A percentile compares a stretch with the other conserved stretches of the same genome.
phyloP scores from a whole-genome alignment of 805 yeast genomes.

The Kodamaea sagamina region DNA sequence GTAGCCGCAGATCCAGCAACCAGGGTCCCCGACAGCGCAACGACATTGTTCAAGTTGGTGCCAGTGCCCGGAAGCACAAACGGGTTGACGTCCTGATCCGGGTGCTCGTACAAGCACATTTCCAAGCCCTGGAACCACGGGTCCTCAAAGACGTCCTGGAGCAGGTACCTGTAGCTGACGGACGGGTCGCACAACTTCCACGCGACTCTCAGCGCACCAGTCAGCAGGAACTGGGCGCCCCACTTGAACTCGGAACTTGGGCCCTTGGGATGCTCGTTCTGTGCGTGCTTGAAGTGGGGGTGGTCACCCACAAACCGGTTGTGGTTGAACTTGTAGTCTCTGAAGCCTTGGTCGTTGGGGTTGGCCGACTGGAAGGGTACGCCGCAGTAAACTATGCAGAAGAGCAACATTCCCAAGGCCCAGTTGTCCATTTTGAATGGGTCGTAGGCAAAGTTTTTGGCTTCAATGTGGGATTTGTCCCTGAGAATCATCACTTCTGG shows the following conservation, averaged over 20 bases:
- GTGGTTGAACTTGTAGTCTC: conserved; percentile 57
- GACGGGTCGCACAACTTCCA: conserved; percentile 76
- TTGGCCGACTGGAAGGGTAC: conserved; percentile 61
- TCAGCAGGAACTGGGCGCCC: conserved; percentile 60
- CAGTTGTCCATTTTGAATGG: conserved; percentile 72
- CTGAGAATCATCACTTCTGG: conserved; percentile 68
- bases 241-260: conserved; percentile 75
- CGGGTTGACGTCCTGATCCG: conserved; percentile 41
- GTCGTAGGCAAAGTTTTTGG: conserved; percentile 50
- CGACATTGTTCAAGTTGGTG: conserved; percentile 13
- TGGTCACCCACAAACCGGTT: conserved; percentile 41
- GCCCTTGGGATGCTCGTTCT: conserved; percentile 44
- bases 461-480: conserved; percentile 32
- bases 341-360: conserved; percentile 49
- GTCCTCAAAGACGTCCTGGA: conserved; percentile 57
- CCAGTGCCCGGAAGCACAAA: conserved; percentile 32
- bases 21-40: conserved; percentile 6
- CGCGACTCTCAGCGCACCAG: conserved; percentile 66
- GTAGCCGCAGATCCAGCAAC: conserved; percentile 9
- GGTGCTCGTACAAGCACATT: conserved; percentile 58
- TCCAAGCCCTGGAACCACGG: conserved; percentile 64
- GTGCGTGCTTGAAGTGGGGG: conserved; percentile 50
- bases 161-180: conserved; percentile 51
- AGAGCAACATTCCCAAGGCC: conserved; percentile 70
- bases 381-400: conserved; percentile 56